Evolutionary conservation across 345 rosid genomes (phyloP).

Genomic region (Corchorus capsularis): DNA sequence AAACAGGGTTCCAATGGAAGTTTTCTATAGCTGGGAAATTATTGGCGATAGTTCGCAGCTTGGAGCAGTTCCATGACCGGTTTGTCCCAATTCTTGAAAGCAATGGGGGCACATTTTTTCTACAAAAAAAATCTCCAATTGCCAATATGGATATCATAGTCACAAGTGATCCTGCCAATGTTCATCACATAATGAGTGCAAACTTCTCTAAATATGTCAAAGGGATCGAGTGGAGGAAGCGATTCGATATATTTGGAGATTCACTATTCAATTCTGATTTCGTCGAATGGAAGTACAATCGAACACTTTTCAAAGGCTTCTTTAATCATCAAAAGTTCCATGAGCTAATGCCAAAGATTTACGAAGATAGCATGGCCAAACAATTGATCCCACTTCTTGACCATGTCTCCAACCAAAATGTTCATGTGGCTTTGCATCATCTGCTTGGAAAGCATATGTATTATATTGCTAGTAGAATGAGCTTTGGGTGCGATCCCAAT

Average conservation of each 20-base stretch:
- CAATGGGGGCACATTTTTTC: neutral
- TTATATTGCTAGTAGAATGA: slow-evolving; percentile 8
- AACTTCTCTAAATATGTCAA: slow-evolving; percentile 26
- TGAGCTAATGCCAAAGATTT: neutral
- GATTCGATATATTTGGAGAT: slow-evolving; percentile 10
- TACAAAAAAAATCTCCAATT: neutral
- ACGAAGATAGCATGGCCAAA: neutral
- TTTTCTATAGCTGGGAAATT: slow-evolving; percentile 18
- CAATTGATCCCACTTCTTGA: slow-evolving; percentile 28
- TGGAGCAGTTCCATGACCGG: neutral
- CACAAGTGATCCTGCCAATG: slow-evolving; percentile 24
- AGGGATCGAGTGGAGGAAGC: neutral
- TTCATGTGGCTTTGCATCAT: slow-evolving; percentile 23
- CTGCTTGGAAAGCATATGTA: slow-evolving; percentile 17
- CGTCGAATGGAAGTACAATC: neutral
- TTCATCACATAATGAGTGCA: slow-evolving; percentile 13
- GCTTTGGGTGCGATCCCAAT: slow-evolving; percentile 10
- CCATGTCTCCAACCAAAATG: neutral
- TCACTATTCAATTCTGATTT: neutral
- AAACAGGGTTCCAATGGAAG: neutral
- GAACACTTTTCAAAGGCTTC: neutral
- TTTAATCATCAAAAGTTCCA: slow-evolving; percentile 6
- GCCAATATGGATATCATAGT: slow-evolving; percentile 8
- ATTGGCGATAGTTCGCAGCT: neutral
- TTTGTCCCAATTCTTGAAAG: neutral